Base-by-base conservation (phyloP, 441 rosid genomes). In the Gossypium gossypioides region DNA sequence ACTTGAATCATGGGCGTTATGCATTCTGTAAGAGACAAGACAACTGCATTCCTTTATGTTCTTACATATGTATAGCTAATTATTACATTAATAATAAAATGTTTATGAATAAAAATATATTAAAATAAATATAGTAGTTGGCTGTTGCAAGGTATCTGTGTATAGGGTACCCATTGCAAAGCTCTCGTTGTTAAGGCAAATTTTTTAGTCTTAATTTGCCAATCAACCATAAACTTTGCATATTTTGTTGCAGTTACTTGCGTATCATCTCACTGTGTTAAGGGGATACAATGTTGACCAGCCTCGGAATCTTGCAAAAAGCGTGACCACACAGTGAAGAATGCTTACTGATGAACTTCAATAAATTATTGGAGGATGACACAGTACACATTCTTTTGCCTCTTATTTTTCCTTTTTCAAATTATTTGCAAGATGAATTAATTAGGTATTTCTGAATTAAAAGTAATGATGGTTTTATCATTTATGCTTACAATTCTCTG, bases 251-350 rank as follows among this genome's bases (percentile, higher is more conserved):
- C 91, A 92, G 97, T 81, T 92, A 75, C 74, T 94, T 85, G 97
- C 97, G 9, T 94, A 92, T 86, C 99, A 94, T 81, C 91, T 94
- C 50, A 94, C 99, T 0, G 99, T 94, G 71, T 78, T 92, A 56
- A 84, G 96, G 77, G 99, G 97, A 52, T 84, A 85, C 83, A 94
- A 92, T 24, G 99, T 94, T 16, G 99, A 94, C 73, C 99, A 94
- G 77, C 97, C 97, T 13, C 88, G 99, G 77, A 94, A 94, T 80
- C 92, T 94, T 1, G 99, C 97, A 0, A 94, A 94, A 88, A 94
- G 99, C 10, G 97, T 94, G 75, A 94, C 97, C 13, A 93, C 98
- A 9, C 86, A 90, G 77, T 93, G 79, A 83, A 76, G 72, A 60
- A 50, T 54, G 21, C 10, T 62, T 29, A n/a, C 21, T 12, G 51